phyloP scores from a whole-genome alignment of 2,329 filamentous ascomycete genomes.

The Colletotrichum sidae region DNA sequence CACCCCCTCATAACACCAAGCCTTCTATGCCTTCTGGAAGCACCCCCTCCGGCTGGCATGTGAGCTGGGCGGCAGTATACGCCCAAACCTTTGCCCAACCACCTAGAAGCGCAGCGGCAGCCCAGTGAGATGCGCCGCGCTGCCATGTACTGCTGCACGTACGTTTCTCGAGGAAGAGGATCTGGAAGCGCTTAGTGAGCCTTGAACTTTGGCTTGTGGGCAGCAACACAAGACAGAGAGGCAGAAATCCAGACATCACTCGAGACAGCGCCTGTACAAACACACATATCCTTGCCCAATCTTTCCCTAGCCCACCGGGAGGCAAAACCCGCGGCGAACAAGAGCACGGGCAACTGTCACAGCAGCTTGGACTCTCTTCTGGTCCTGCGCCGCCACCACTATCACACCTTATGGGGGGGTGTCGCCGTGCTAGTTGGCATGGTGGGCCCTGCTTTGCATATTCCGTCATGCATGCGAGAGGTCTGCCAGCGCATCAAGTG shows the following conservation, averaged over 20 bases:
- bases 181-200: slow-evolving; percentile 33
- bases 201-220: slow-evolving; percentile 17
- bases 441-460: slow-evolving; percentile 64
- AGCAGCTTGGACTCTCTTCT: slow-evolving; percentile 44
- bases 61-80: neutral
- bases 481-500: slow-evolving; percentile 61
- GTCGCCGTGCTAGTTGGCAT: slow-evolving; percentile 56
- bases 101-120: slow-evolving; percentile 12
- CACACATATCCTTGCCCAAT: slow-evolving; percentile 13
- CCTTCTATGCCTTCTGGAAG: slow-evolving; percentile 33
- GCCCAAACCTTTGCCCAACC: slow-evolving; percentile 26
- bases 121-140: slow-evolving; percentile 4
- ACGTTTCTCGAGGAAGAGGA: slow-evolving; percentile 12
- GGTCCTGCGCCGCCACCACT: slow-evolving; percentile 39
- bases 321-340: slow-evolving; percentile 4
- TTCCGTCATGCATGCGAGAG: slow-evolving; percentile 67
- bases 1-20: slow-evolving; percentile 19
- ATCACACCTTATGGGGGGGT: slow-evolving; percentile 37
- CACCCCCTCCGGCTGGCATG: slow-evolving; percentile 21
- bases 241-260: neutral
- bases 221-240: slow-evolving; percentile 12
- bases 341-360: slow-evolving; percentile 35
- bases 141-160: slow-evolving; percentile 5
- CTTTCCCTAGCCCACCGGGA: slow-evolving; percentile 10
- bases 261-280: slow-evolving; percentile 31